Evolutionary conservation across 2,329 filamentous ascomycete genomes (phyloP).

Genomic region (Ophiostoma sp.): DNA sequence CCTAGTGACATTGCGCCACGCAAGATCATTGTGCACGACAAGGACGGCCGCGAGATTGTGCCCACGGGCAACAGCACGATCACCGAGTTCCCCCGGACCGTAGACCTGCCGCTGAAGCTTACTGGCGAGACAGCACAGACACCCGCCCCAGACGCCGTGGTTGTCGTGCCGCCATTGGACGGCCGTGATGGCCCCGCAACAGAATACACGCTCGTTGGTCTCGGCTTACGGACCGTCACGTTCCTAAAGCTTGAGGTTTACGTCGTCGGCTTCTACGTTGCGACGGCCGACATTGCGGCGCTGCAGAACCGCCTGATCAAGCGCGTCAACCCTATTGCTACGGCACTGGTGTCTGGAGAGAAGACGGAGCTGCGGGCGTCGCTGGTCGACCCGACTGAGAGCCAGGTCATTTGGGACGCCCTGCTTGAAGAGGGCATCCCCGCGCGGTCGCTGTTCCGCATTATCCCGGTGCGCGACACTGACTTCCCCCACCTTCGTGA

Average conservation of each 20-base stretch:
- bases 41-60: slow-evolving; percentile 72
- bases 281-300: slow-evolving; percentile 76
- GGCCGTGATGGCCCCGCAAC: slow-evolving; percentile 35
- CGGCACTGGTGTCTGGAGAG: slow-evolving; percentile 78
- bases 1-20: slow-evolving; percentile 51
- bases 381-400: slow-evolving; percentile 68
- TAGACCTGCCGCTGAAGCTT: slow-evolving; percentile 58
- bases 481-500: slow-evolving; percentile 92
- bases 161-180: neutral
- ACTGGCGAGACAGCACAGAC: neutral
- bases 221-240: slow-evolving; percentile 86
- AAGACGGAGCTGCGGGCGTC: slow-evolving; percentile 69
- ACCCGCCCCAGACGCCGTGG: neutral
- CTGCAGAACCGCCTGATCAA: slow-evolving; percentile 77
- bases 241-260: slow-evolving; percentile 92
- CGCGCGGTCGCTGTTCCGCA: slow-evolving; percentile 72
- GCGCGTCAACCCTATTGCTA: slow-evolving; percentile 74
- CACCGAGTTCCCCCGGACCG: slow-evolving; percentile 72
- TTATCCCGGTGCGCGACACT: slow-evolving; percentile 89
- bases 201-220: slow-evolving; percentile 84
- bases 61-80: slow-evolving; percentile 80
- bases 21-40: slow-evolving; percentile 63
- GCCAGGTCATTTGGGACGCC: slow-evolving; percentile 72
- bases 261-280: slow-evolving; percentile 88
- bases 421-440: slow-evolving; percentile 67